phyloP scores from a whole-genome alignment of 306 rosid species.

The Dicorynia guianensis region DNA sequence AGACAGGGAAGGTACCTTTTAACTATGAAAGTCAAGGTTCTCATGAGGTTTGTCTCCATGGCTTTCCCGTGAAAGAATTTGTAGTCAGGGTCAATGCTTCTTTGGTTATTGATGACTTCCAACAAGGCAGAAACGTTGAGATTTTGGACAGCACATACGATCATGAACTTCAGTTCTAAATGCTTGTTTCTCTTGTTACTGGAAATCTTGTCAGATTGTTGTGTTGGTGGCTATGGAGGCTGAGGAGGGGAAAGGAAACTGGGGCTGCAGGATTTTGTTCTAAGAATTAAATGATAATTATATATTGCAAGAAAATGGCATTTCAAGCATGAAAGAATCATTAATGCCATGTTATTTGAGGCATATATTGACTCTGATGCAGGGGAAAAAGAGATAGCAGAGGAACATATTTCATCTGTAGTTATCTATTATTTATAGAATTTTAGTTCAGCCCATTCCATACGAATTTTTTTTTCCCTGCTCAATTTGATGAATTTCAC shows the following conservation, averaged over 20 bases:
- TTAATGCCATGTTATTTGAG: background rate
- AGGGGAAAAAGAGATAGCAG: background rate
- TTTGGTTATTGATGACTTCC: conserved; percentile 50
- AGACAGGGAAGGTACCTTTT: conserved; percentile 44
- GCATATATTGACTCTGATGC: background rate
- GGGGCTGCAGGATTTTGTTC: background rate
- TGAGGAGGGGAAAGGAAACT: conserved; percentile 1
- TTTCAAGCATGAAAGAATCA: conserved; percentile 11
- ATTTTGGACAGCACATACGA: conserved; percentile 41
- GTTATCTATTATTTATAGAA: background rate
- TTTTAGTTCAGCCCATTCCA: conserved; percentile 1
- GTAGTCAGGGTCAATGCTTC: conserved; percentile 43
- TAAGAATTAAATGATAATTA: background rate
- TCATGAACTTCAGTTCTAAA: conserved; percentile 2
- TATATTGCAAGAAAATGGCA: background rate
- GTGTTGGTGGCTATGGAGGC: background rate
- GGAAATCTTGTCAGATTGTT: background rate
- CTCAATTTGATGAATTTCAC: conserved; percentile 3
- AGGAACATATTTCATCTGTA: background rate
- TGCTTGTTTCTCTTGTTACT: background rate
- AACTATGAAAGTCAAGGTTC: conserved; percentile 44
- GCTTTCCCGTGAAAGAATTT: conserved; percentile 24
- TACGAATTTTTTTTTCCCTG: background rate
- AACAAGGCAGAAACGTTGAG: conserved; percentile 19
- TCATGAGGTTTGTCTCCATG: conserved; percentile 44